Evolutionary conservation across 805 yeast species (phyloP).

Genomic region (Saturnispora saitoi): DNA sequence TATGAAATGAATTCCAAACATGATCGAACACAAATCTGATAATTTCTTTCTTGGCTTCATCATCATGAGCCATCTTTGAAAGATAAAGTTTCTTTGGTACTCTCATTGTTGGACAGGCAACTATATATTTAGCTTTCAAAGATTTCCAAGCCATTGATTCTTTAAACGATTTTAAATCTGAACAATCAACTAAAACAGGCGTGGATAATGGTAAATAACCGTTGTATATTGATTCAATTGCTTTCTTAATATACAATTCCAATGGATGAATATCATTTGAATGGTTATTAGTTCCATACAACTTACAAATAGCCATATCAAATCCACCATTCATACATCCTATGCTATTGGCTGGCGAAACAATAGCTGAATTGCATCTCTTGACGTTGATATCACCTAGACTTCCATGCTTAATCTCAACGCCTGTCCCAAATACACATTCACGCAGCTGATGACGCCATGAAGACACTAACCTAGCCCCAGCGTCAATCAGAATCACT

Average conservation of each 20-base stretch:
- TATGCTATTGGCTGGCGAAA: conserved; percentile 45
- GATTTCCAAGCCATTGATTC: conserved; percentile 25
- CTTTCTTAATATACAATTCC: conserved; percentile 16
- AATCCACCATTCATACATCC: conserved; percentile 47
- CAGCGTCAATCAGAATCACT: not conserved
- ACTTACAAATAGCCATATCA: conserved; percentile 31
- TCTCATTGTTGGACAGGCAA: conserved; percentile 36
- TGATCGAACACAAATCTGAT: conserved; percentile 29
- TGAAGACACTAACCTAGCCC: not conserved
- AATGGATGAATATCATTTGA: conserved; percentile 14
- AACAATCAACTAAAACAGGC: conserved; percentile 26
- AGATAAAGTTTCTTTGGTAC: conserved; percentile 23
- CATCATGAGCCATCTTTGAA: conserved; percentile 6
- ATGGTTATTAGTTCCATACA: conserved; percentile 15
- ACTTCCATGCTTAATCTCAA: not conserved
- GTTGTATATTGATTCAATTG: not conserved
- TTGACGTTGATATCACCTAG: not conserved
- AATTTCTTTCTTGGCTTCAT: not conserved
- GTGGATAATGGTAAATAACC: conserved; percentile 30
- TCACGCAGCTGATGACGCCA: conserved; percentile 1
- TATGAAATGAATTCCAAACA: conserved; percentile 29
- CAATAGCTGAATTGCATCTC: conserved; percentile 23
- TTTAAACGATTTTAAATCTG: conserved; percentile 12
- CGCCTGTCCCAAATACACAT: not conserved
- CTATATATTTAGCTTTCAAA: conserved; percentile 24